These are phyloP conservation scores for Talaromyces sp. DNA, from an alignment of 2,329 filamentous ascomycete genomes.

Conservation along the genomic window DNA sequence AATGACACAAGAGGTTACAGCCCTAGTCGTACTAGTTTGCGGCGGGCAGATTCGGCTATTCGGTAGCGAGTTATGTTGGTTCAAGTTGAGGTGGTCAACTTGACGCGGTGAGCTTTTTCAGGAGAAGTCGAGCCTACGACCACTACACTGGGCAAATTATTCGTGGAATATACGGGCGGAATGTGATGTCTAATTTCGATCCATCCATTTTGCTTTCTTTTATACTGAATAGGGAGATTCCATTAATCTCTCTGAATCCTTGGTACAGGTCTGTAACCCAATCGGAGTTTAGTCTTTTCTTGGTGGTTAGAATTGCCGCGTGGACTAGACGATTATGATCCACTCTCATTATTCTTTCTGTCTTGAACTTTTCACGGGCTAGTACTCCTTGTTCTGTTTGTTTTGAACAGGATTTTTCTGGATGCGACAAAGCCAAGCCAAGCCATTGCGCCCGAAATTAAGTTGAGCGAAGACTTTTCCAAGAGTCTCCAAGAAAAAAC, in stretches of 20 bases:
- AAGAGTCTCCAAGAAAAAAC: background rate
- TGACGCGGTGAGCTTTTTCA: constrained; percentile 1
- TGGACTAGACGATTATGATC: background rate
- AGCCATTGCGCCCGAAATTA: background rate
- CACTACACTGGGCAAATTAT: background rate
- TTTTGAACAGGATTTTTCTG: background rate
- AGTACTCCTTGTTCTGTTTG: background rate
- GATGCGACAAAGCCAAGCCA: background rate
- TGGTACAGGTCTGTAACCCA: background rate
- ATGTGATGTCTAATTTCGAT: background rate
- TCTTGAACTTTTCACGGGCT: background rate
- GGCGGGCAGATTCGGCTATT: background rate
- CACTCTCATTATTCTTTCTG: background rate
- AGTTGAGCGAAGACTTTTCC: background rate
- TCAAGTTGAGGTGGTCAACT: background rate
- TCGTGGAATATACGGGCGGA: background rate
- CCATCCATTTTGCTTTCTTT: too few species aligned
- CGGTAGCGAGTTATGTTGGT: background rate
- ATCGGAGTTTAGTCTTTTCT: background rate
- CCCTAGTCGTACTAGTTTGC: background rate
- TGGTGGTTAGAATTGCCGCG: background rate
- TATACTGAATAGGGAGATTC: background rate
- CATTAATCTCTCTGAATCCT: background rate
- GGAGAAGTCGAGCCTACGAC: background rate
- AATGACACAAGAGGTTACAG: constrained; percentile 7